Evolutionary conservation across 495 filamentous ascomycete species (phyloP), one percentile per base, ranked within the genome.

Genomic region (Thermothielavioides terrestris): DNA sequence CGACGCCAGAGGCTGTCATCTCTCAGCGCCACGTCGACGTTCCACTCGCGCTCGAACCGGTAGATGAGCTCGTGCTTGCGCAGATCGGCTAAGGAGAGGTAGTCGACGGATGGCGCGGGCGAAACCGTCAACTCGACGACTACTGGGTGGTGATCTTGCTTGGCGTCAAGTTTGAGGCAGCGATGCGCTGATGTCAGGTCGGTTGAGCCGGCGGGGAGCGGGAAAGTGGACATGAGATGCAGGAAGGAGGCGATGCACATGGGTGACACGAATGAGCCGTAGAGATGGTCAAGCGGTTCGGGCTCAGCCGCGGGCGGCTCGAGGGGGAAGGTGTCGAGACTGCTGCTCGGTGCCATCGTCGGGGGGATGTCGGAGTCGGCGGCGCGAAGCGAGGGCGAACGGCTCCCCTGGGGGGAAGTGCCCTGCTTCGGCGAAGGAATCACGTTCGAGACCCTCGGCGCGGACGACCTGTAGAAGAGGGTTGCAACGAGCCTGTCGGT

Each of bases 1-100:
- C 80, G 76, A 35, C 84, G 77, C 71, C 82, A 88, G n/a, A 87
- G 72, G 26, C 72, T 77, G 52, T 89, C 84, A 38, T 59, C 56
- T 62, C 89, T 83, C 42, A 94, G 69, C 9, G 84, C 79, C 9
- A 88, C 81, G 58, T 95, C 88, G 27, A 94, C 79, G 56, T 88
- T 88, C 86, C 86, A 92, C 65, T 90, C 85, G 25, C 78, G 75
- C 75, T 92, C 86, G 54, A 90, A 91, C 14, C 80, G 75, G 73
- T 84, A 86, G 50, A 94, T 78, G 35, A 81, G 77, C 68, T 90
- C 87, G 61, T 90, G 81, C 58, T 84, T 83, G 38, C 88, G 76
- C 31, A 89, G 68, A 51, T 85, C 82, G 22, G 70, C 71, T 28
- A 89, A 77, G 3, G 79, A 74, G 35, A 89, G 76, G 50, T 83